Conservation (phyloP, 2,329 filamentous ascomycete genomes). For the Aspergillus pseudoviridinutans region DNA sequence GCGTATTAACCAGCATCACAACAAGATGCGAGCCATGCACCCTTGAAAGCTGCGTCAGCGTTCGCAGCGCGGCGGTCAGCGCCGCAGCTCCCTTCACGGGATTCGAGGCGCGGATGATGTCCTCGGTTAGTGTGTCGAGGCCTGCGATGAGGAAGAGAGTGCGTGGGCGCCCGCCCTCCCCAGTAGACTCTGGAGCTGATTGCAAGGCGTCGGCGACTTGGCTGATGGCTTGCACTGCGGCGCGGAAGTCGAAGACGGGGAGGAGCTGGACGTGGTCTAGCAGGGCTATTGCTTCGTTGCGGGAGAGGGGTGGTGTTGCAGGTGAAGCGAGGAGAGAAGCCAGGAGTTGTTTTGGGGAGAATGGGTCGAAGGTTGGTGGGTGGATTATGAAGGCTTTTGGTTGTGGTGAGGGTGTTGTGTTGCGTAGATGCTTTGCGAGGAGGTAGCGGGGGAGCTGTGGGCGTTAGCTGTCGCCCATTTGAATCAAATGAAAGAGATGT, state of each 20-base stretch:
- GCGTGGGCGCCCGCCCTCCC: slow-evolving; percentile 17
- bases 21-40: slow-evolving; percentile 26
- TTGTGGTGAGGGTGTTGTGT: slow-evolving; percentile 1
- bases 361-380: slow-evolving; percentile 24
- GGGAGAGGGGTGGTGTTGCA: slow-evolving; percentile 14
- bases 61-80: slow-evolving; percentile 29
- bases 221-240: slow-evolving; percentile 27
- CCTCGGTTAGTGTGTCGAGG: slow-evolving; percentile 35
- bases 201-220: slow-evolving; percentile 28
- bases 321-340: slow-evolving; percentile 19
- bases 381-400: slow-evolving; percentile 33
- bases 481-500: too few relatives aligned
- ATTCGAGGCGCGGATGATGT: slow-evolving; percentile 36
- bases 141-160: slow-evolving; percentile 27
- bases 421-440: slow-evolving; percentile 20
- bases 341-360: slow-evolving; percentile 29
- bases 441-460: slow-evolving; percentile 26
- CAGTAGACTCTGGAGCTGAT: background rate
- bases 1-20: slow-evolving; percentile 36
- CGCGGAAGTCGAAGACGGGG: slow-evolving; percentile 28
- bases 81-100: slow-evolving; percentile 31
- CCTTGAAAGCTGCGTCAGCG: slow-evolving; percentile 31
- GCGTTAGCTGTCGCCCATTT: background rate
- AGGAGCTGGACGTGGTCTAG: slow-evolving; percentile 33
- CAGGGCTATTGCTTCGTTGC: slow-evolving; percentile 25